phyloP scores from a whole-genome alignment of 306 rosid genomes.

The Castanopsis chinensis region DNA sequence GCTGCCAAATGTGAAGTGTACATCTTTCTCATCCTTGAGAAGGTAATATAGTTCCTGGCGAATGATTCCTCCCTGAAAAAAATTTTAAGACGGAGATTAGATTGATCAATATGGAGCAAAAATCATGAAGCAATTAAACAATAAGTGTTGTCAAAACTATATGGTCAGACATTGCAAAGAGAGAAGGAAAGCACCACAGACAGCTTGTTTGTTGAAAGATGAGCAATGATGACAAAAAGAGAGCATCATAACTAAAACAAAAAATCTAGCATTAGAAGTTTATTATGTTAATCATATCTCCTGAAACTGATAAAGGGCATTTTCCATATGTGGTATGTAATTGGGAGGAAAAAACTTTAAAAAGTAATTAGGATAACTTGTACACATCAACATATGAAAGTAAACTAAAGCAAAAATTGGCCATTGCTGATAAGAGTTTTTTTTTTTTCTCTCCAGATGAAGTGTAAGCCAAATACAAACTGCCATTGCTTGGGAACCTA shows the following conservation, averaged over 20 bases:
- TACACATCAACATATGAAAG: neutral
- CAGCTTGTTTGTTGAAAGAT: neutral
- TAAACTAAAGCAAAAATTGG: neutral
- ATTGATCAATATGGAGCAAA: neutral
- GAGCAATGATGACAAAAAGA: neutral
- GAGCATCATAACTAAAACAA: neutral
- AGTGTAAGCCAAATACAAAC: neutral
- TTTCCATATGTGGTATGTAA: neutral
- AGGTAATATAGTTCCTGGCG: conserved; percentile 88
- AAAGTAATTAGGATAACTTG: neutral
- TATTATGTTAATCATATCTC: neutral
- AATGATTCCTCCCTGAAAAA: conserved; percentile 73
- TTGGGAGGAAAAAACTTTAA: neutral
- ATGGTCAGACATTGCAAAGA: neutral
- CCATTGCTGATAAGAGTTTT: neutral
- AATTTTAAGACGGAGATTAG: conserved; percentile 16
- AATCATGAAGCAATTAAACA: conserved; percentile 1
- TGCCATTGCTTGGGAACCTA: neutral
- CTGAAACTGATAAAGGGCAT: neutral
- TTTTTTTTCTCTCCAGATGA: neutral
- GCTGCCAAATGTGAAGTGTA: conserved; percentile 74
- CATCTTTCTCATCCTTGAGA: conserved; percentile 83
- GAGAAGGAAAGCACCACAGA: neutral
- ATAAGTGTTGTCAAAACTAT: neutral
- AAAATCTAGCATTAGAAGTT: neutral